Percentiles rank a stretch among this genome's conserved stretches.
Conservation (phyloP, 768 basidiomycete genomes). For the Punctularia strigosozonata region DNA sequence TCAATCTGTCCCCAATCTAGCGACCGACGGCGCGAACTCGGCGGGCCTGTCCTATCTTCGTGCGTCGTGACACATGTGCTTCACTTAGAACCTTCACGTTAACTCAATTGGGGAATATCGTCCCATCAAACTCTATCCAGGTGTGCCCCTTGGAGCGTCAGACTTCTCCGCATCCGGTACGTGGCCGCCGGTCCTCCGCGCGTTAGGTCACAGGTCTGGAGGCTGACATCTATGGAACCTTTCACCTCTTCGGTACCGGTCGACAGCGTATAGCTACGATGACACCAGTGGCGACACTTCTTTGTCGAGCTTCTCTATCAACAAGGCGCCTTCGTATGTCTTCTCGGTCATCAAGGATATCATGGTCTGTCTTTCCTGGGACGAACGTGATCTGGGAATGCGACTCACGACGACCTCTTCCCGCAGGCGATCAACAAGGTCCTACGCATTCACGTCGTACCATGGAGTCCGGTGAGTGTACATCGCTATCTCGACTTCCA, state of each 20-base stretch:
- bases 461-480: conserved; percentile 53
- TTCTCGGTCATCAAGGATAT: conserved; percentile 21
- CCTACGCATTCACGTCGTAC: conserved; percentile 32
- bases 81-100: no score
- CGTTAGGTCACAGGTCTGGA: background rate
- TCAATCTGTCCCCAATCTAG: conserved; percentile 3
- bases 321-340: conserved; percentile 19
- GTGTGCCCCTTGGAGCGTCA: conserved; percentile 20
- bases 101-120: no score
- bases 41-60: conserved; percentile 21
- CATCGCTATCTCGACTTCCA: background rate
- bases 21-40: conserved; percentile 15
- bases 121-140: no score
- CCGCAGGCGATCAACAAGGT: conserved; percentile 12
- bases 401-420: no score
- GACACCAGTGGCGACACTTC: conserved; percentile 17
- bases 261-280: conserved; percentile 20
- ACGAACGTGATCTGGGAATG: no score
- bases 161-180: conserved; percentile 19
- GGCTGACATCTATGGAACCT: background rate
- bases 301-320: conserved; percentile 16
- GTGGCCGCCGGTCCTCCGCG: background rate
- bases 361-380: no score
- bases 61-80: no score
- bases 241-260: no score